Conservation (phyloP, 2,329 filamentous ascomycete species). For the Paramyrothecium sp. region DNA sequence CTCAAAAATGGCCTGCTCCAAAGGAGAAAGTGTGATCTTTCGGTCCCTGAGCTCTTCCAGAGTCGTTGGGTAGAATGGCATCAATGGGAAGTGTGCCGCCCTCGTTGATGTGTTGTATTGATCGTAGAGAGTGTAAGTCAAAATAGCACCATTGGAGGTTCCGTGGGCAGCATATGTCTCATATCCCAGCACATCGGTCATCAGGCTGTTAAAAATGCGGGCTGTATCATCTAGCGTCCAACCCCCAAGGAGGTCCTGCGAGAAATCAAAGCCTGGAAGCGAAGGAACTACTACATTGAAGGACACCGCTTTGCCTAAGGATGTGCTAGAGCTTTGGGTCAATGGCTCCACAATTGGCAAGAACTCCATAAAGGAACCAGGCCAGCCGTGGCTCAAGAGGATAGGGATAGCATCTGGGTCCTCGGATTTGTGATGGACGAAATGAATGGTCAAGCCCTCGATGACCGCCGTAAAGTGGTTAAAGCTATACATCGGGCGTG, state of each 20-base stretch:
- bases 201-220: conserved; percentile 32
- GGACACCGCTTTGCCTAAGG: conserved; percentile 1
- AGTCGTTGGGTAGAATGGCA: conserved; percentile 9
- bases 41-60: conserved; percentile 5
- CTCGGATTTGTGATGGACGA: conserved; percentile 16
- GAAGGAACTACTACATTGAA: conserved; percentile 24
- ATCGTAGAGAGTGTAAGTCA: conserved; percentile 12
- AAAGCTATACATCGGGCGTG: background rate
- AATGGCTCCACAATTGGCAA: conserved; percentile 16
- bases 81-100: conserved; percentile 10
- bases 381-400: conserved; percentile 42
- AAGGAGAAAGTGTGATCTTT: conserved; percentile 6
- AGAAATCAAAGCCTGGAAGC: conserved; percentile 38
- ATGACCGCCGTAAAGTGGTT: conserved; percentile 13
- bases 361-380: conserved; percentile 42
- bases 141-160: conserved; percentile 11
- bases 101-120: conserved; percentile 9
- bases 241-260: conserved; percentile 20
- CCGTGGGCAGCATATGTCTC: conserved; percentile 14
- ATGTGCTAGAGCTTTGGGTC: background rate
- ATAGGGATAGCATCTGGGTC: conserved; percentile 32
- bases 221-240: conserved; percentile 36
- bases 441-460: conserved; percentile 21
- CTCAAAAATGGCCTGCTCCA: conserved; percentile 5
- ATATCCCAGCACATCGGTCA: conserved; percentile 36